phyloP scores from a whole-genome alignment of 164 flowering plant genomes.

The Malania oleifera region DNA sequence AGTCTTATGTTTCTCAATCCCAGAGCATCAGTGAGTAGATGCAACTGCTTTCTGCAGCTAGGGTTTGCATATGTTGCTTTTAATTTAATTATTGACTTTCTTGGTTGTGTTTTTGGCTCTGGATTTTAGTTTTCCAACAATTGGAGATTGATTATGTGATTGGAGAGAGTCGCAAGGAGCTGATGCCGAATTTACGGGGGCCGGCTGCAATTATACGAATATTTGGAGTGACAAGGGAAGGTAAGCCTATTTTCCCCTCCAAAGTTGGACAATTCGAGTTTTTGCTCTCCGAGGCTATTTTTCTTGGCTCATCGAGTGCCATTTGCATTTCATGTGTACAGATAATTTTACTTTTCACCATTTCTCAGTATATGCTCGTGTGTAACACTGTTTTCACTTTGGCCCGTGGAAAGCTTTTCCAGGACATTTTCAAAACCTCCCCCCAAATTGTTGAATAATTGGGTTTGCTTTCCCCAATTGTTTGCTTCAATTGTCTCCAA shows the following conservation, averaged over 20 bases:
- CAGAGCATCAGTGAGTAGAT: constrained; percentile 43
- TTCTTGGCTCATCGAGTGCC: not conserved
- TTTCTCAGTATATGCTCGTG: too few relatives aligned
- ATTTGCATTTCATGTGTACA: not conserved
- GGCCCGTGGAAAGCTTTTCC: too few relatives aligned
- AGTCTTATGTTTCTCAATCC: constrained; percentile 38
- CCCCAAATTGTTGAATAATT: too few relatives aligned
- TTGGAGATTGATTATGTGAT: constrained; percentile 95
- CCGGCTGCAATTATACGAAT: constrained; percentile 83
- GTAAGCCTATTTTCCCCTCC: constrained; percentile 23
- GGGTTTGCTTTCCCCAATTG: too few relatives aligned
- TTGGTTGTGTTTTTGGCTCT: not conserved
- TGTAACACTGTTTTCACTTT: too few relatives aligned
- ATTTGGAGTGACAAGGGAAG: constrained; percentile 95
- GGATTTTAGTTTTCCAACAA: constrained; percentile 73
- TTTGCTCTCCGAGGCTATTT: not conserved
- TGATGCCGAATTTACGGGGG: constrained; percentile 60
- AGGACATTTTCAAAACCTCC: too few relatives aligned
- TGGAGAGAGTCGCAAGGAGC: constrained; percentile 59
- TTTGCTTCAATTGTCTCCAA: too few relatives aligned
- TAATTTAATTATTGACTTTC: not conserved
- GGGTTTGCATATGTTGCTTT: constrained; percentile 17
- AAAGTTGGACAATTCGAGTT: not conserved
- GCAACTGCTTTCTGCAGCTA: constrained; percentile 1
- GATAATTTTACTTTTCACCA: not conserved